Evolutionary conservation across 2,329 filamentous ascomycete genomes (phyloP), one percentile per base, ranked within the genome.

Genomic region (Fusarium heterosporum): DNA sequence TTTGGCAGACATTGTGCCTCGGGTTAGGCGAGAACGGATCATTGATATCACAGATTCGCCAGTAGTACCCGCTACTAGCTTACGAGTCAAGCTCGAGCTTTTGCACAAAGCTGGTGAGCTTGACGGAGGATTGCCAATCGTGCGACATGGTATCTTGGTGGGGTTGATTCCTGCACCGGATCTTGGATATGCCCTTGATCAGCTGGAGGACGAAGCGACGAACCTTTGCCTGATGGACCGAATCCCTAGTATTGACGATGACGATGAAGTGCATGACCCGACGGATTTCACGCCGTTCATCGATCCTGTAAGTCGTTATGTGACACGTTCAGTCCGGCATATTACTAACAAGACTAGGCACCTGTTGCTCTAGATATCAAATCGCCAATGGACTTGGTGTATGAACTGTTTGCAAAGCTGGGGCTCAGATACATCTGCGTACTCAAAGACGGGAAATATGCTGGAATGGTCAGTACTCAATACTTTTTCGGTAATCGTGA

Each of bases 341-440:
- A 13, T 39, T 38, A 45, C 66, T 75, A 38, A 76, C 53, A 28
- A 19, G 17, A 29, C 13, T n/a, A 90, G 87, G 91, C 95, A 4
- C 96, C 96, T 0, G 87, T 99, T 14, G 87, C 94, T 13, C 82
- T 99, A 25, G 96, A 99, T 74, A 91, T 97, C 29, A 88, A 90
- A 69, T 96, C 91, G 1, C 93, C 96, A 0, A 94, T 98, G 87
- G 94, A 98, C 75, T 81, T 99, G 38, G 96, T 97, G 6, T 97
- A 97, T 73, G 96, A 99, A 76, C 95, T 93, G 73, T 99, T 98
- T 77, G 92, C 93, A 49, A 99, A 99, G 79, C 83, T 99, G 10
- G 96, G 96, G 2, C 79, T 99, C 68, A 85, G 96, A 64, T 98
- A 97, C 78, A 90, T 99, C 48, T 98, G 96, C 76, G 93, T 97